Percentiles rank a stretch among this genome's conserved stretches.
Conservation (phyloP, 176 grass and related monocot genomes). For the Phoenix roebelenii region DNA sequence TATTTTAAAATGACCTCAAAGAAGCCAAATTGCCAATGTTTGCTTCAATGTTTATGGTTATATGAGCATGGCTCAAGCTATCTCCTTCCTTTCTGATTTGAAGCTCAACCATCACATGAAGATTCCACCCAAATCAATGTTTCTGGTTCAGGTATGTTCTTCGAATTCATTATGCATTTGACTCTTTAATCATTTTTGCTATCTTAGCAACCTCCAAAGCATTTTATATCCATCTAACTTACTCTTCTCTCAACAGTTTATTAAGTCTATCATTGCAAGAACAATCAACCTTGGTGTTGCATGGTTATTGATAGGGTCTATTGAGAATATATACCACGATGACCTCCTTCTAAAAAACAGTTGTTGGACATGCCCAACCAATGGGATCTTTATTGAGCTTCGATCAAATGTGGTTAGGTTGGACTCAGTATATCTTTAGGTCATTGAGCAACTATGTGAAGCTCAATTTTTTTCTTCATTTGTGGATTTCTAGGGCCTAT, state of each 20-base stretch:
- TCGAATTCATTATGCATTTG: too few relatives aligned
- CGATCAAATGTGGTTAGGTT: slow-evolving; percentile 65
- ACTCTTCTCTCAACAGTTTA: slow-evolving; percentile 8
- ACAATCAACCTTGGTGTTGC: slow-evolving; percentile 55
- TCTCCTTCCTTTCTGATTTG: slow-evolving; percentile 69
- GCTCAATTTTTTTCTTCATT: slow-evolving; percentile 71
- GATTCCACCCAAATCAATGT: slow-evolving; percentile 94
- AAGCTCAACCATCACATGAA: slow-evolving; percentile 98
- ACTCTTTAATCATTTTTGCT: too few relatives aligned
- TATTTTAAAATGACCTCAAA: slow-evolving; percentile 45
- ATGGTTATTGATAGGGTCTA: slow-evolving; percentile 57
- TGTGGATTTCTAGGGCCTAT: slow-evolving; percentile 35
- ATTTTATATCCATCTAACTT: too few relatives aligned
- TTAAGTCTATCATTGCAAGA: slow-evolving; percentile 49
- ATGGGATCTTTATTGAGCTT: slow-evolving; percentile 70
- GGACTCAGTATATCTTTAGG: slow-evolving; percentile 53
- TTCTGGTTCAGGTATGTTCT: slow-evolving; percentile 52
- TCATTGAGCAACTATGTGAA: slow-evolving; percentile 26
- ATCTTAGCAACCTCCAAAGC: too few relatives aligned
- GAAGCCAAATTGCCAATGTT: slow-evolving; percentile 66
- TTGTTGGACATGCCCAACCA: slow-evolving; percentile 57
- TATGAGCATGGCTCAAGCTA: slow-evolving; percentile 86
- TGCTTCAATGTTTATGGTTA: slow-evolving; percentile 87
- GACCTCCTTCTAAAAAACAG: slow-evolving; percentile 34
- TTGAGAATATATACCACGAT: slow-evolving; percentile 37